These are phyloP conservation scores for Malassezia cuniculi DNA, from an alignment of 1,284 basidiomycete genomes.

Conservation along the genomic window DNA sequence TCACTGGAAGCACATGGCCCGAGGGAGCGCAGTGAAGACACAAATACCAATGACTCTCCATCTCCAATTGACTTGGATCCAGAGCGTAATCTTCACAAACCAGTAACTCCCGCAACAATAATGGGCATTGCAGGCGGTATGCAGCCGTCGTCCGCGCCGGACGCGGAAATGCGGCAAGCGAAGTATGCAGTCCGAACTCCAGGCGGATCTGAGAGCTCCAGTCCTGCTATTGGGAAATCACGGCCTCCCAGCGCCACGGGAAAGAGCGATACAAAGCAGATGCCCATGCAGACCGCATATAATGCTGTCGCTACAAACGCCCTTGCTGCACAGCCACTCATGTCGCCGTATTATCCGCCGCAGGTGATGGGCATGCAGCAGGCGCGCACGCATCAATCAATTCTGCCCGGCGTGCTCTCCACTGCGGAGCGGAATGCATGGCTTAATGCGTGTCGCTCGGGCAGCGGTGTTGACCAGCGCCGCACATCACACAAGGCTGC, in stretches of 20 bases:
- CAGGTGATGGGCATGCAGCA: neutral
- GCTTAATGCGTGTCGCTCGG: constrained; percentile 22
- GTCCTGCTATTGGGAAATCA: too few relatives aligned
- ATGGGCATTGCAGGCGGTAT: constrained; percentile 41
- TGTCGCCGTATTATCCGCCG: constrained; percentile 11
- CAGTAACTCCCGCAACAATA: constrained; percentile 35
- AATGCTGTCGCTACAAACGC: too few relatives aligned
- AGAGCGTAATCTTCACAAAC: constrained; percentile 20
- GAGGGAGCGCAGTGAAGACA: constrained; percentile 19
- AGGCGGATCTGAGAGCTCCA: too few relatives aligned
- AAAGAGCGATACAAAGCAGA: too few relatives aligned
- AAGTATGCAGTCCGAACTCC: too few relatives aligned
- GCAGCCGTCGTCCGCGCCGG: neutral
- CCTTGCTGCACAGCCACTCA: constrained; percentile 5
- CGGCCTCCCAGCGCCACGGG: too few relatives aligned
- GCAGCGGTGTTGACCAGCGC: constrained; percentile 48
- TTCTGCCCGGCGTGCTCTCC: constrained; percentile 23
- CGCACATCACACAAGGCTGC: constrained; percentile 92
- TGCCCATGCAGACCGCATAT: too few relatives aligned
- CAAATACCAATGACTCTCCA: constrained; percentile 22
- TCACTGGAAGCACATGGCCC: constrained; percentile 25
- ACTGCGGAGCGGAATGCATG: constrained; percentile 28
- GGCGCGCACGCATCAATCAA: constrained; percentile 12
- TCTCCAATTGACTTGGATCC: constrained; percentile 39
- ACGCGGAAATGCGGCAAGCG: neutral